These are phyloP conservation scores for Austroboletus festivus DNA, from an alignment of 768 basidiomycete genomes.

Conservation along the genomic window DNA sequence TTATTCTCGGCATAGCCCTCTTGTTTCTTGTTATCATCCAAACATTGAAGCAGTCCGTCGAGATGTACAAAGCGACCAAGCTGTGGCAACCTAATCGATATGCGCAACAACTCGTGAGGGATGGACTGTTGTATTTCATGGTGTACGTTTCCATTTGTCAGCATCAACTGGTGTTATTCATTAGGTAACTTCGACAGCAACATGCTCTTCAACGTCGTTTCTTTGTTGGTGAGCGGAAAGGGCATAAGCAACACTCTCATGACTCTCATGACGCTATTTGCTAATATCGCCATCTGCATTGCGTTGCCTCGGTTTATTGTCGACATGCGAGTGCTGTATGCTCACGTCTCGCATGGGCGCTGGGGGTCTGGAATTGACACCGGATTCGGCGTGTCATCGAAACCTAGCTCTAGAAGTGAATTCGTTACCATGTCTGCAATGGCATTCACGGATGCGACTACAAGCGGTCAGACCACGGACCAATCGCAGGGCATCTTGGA, in stretches of 20 bases:
- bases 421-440: neutral
- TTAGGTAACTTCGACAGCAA: neutral
- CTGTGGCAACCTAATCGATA: neutral
- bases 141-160: neutral
- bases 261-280: neutral
- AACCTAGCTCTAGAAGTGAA: neutral
- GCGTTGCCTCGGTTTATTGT: neutral
- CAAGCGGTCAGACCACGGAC: too few relatives aligned
- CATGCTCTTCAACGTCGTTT: neutral
- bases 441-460: neutral
- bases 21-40: neutral
- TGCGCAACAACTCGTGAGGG: neutral
- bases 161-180: neutral
- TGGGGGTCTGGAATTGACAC: slow-evolving; percentile 1
- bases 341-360: neutral
- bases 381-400: neutral
- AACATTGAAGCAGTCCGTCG: neutral
- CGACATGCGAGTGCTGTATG: neutral
- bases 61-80: neutral
- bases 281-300: neutral
- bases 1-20: neutral
- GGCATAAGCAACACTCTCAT: neutral
- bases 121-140: neutral
- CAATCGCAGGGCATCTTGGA: too few relatives aligned
- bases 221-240: neutral